Evolutionary conservation across 73 alveolate genomes (phyloP), one percentile per base, ranked within the genome.

Genomic region (Uronychia binucleata): DNA sequence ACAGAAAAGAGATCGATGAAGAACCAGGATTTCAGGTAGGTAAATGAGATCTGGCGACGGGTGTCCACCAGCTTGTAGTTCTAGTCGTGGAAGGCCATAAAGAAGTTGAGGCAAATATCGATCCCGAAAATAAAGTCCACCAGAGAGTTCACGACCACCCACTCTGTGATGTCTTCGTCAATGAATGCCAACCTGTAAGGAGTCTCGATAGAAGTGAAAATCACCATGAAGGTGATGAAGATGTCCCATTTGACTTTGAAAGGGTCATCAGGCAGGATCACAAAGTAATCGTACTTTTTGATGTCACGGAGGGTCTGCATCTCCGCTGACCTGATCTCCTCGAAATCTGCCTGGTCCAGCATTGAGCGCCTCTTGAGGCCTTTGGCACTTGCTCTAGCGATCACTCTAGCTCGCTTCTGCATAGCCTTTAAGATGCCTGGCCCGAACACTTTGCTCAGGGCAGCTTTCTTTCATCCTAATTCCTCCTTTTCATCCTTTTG

Each of bases 11-110:
- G 58, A 92, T 95, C 98, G 8, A 95, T 78, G n/a, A 87, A 60
- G 78, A 95, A 95, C 98, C 98, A 95, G 8, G 95, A 83, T 31
- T 74, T 59, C 74, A 95, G 81, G 85, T 95, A 95, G 86, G 58
- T 85, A 32, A 58, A 85, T 0, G 92, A 84, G n/a, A 95, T 93
- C 86, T 46, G 77, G 1, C 76, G 0, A 1, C 57, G 82, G 34
- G 31, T 57, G 1, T 26, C 25, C 1, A 74, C 83, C 29, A n/a
- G 29, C 59, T 67, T 79, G 27, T 34, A 30, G 30, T 83, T 46
- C 1, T 33, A 77, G 74, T 83, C 78, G n/a, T 28, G 13, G 58
- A 74, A 83, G 28, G 83, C 83, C 26, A 77, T 83, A 29, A 74
- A 74, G 84, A 83, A 83, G 27, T 28, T 83, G 11, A 83, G 33